These are phyloP conservation scores for Fagopyrum tataricum DNA, from an alignment of 148 eudicot species.

Conservation along the genomic window DNA sequence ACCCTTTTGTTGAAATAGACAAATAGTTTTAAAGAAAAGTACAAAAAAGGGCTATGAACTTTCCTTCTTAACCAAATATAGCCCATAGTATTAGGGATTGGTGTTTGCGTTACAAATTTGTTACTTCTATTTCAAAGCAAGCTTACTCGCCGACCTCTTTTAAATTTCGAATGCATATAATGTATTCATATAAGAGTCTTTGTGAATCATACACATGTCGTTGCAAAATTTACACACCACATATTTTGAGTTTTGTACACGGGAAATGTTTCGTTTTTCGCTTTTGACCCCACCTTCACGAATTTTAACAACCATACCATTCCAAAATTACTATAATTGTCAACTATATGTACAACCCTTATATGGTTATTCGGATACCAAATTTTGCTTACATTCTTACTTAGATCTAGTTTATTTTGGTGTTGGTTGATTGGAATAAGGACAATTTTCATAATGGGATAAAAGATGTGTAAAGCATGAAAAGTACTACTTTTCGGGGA, in stretches of 20 bases:
- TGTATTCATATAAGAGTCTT: not conserved
- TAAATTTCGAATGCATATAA: not conserved
- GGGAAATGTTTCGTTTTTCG: not conserved
- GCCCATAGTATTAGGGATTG: not conserved
- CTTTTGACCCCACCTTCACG: not conserved
- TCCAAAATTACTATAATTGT: not conserved
- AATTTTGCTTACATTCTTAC: too few relatives aligned
- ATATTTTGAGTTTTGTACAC: too few relatives aligned
- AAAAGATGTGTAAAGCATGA: too few relatives aligned
- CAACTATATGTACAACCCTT: not conserved
- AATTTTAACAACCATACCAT: not conserved
- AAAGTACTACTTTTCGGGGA: too few relatives aligned
- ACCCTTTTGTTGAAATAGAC: not conserved
- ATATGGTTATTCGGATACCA: too few relatives aligned
- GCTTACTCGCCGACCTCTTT: not conserved
- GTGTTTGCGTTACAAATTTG: not conserved
- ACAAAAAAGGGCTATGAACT: not conserved
- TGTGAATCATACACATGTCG: not conserved
- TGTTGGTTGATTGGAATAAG: too few relatives aligned
- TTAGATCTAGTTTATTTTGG: too few relatives aligned
- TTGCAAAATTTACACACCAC: too few relatives aligned
- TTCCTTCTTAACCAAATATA: not conserved
- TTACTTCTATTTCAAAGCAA: not conserved
- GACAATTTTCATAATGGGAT: too few relatives aligned
- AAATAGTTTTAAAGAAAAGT: not conserved